These are phyloP conservation scores for Suhomyces yuchorum DNA, from an alignment of 1,139 yeast genomes.

Conservation along the genomic window DNA sequence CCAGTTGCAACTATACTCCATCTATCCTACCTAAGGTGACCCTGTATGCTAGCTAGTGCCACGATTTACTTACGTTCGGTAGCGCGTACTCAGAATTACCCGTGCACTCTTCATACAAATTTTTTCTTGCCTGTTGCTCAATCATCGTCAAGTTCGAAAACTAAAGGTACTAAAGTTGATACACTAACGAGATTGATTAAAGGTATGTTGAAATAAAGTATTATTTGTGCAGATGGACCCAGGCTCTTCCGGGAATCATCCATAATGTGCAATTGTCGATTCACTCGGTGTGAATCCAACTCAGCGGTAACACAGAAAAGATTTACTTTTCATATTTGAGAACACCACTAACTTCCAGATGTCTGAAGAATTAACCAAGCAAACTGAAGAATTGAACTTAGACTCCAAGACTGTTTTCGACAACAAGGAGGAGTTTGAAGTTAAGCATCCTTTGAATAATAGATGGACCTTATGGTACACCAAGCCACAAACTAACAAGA, in stretches of 20 bases:
- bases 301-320: not conserved
- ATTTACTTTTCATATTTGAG: not conserved
- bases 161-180: conserved; percentile 3
- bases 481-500: conserved; percentile 78
- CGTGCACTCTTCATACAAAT: conserved; percentile 21
- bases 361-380: conserved; percentile 57
- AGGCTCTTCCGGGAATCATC: not conserved
- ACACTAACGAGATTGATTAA: conserved; percentile 7
- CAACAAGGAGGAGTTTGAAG: conserved; percentile 68
- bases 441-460: conserved; percentile 88
- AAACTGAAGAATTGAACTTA: conserved; percentile 56
- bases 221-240: not conserved
- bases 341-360: conserved; percentile 24
- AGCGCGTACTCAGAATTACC: conserved; percentile 24
- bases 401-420: conserved; percentile 64
- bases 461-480: conserved; percentile 99
- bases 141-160: conserved; percentile 15
- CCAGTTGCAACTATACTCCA: not conserved
- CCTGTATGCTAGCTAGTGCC: conserved; percentile 7
- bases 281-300: not conserved
- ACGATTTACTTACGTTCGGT: conserved; percentile 8
- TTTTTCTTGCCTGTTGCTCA: conserved; percentile 25
- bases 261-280: not conserved
- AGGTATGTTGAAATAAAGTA: conserved; percentile 7
- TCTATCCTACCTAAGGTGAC: not conserved